These are phyloP conservation scores for Alternaria sp. DNA, from an alignment of 2,329 filamentous ascomycete species.

Conservation along the genomic window DNA sequence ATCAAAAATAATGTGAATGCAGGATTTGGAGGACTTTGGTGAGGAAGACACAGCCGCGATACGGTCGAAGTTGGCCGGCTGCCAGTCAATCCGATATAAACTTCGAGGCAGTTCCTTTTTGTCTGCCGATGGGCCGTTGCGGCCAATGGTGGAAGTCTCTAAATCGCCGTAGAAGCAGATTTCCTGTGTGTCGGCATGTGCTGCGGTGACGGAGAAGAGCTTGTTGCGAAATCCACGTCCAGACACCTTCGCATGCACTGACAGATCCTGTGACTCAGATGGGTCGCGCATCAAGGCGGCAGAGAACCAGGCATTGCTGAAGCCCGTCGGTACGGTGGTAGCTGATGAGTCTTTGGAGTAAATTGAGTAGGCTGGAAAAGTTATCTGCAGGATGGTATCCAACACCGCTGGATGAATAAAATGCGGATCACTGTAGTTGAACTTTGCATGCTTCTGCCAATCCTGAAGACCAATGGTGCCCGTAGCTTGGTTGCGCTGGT, in stretches of 20 bases:
- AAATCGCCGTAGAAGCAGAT: slow-evolving; percentile 22
- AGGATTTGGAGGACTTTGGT: not conserved
- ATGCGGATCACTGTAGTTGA: slow-evolving; percentile 15
- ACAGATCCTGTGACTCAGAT: slow-evolving; percentile 2
- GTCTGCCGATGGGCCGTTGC: not conserved
- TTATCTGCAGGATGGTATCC: slow-evolving; percentile 28
- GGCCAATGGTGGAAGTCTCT: slow-evolving; percentile 25
- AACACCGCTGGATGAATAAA: slow-evolving; percentile 30
- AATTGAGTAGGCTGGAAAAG: slow-evolving; percentile 23
- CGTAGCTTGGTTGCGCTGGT: slow-evolving; percentile 12
- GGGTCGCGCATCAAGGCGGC: not conserved
- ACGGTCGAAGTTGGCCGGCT: slow-evolving; percentile 10
- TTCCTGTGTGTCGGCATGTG: slow-evolving; percentile 1
- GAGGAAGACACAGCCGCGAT: not conserved
- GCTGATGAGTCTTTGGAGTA: slow-evolving; percentile 14
- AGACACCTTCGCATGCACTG: slow-evolving; percentile 19
- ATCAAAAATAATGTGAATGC: slow-evolving; percentile 16
- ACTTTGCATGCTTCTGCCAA: slow-evolving; percentile 17
- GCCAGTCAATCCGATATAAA: slow-evolving; percentile 20
- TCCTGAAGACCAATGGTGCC: slow-evolving; percentile 17
- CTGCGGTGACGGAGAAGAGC: slow-evolving; percentile 18
- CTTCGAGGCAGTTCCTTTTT: not conserved
- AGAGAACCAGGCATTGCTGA: slow-evolving; percentile 26
- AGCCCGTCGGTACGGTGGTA: slow-evolving; percentile 24
- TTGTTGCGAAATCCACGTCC: slow-evolving; percentile 25